These are phyloP conservation scores for Ophiobolus disseminans DNA, from an alignment of 2,329 filamentous ascomycete species.

Conservation along the genomic window DNA sequence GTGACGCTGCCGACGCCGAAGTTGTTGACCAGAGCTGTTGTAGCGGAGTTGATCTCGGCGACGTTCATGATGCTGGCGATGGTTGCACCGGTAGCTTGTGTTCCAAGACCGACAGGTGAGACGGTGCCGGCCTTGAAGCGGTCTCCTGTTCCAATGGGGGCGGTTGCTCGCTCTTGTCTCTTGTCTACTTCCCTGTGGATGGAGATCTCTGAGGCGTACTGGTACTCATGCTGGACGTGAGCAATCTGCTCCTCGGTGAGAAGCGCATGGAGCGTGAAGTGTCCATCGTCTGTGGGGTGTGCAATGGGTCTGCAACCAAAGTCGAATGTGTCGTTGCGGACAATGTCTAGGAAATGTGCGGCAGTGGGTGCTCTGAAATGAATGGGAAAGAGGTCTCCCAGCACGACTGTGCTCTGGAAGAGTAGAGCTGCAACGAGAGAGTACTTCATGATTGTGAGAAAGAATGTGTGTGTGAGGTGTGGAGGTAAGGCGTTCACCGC, in stretches of 20 bases:
- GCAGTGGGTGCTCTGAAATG: slow-evolving; percentile 41
- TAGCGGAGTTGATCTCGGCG: slow-evolving; percentile 54
- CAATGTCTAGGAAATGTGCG: slow-evolving; percentile 40
- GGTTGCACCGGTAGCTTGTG: slow-evolving; percentile 43
- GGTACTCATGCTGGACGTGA: too few relatives aligned
- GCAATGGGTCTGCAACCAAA: slow-evolving; percentile 45
- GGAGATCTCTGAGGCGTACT: slow-evolving; percentile 26
- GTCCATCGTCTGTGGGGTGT: slow-evolving; percentile 36
- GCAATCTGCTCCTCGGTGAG: slow-evolving; percentile 44
- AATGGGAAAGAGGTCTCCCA: slow-evolving; percentile 38
- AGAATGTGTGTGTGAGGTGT: background rate
- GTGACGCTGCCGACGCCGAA: slow-evolving; percentile 54
- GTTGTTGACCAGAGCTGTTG: slow-evolving; percentile 52
- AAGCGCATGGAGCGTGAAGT: slow-evolving; percentile 42
- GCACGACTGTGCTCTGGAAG: slow-evolving; percentile 36
- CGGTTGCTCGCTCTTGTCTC: slow-evolving; percentile 33
- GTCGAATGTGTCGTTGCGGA: slow-evolving; percentile 45
- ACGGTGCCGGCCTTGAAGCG: slow-evolving; percentile 52
- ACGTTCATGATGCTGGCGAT: slow-evolving; percentile 57
- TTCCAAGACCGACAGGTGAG: slow-evolving; percentile 53
- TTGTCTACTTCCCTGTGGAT: slow-evolving; percentile 35
- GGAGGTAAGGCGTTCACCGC: background rate
- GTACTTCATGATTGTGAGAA: slow-evolving; percentile 39
- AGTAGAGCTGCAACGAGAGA: slow-evolving; percentile 37
- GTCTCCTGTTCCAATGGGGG: slow-evolving; percentile 49